Percentiles rank a stretch among this genome's conserved stretches.
These are phyloP conservation scores for Tulasnella sp. DNA, from an alignment of 768 basidiomycete species.

Conservation along the genomic window DNA sequence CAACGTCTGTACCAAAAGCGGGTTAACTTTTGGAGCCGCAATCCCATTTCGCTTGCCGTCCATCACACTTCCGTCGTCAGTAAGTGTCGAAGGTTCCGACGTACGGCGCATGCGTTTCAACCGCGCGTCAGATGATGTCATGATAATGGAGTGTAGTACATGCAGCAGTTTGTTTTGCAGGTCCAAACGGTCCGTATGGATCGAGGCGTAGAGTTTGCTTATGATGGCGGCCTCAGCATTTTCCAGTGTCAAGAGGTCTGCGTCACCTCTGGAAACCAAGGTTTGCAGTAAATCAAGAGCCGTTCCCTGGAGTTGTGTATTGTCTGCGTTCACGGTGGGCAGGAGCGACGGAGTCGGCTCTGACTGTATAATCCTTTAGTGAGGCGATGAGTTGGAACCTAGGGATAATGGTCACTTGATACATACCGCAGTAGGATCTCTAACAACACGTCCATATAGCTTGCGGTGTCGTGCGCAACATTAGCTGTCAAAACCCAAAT, in stretches of 20 bases:
- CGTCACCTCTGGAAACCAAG: slow-evolving; percentile 70
- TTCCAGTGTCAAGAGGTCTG: slow-evolving; percentile 49
- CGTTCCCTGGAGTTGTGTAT: slow-evolving; percentile 57
- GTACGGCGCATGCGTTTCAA: neutral
- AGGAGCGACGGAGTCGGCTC: slow-evolving; percentile 49
- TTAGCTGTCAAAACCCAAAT: slow-evolving; percentile 36
- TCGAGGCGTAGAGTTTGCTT: slow-evolving; percentile 59
- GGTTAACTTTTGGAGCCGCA: slow-evolving; percentile 43
- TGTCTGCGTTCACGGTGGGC: slow-evolving; percentile 48
- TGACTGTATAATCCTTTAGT: slow-evolving; percentile 58
- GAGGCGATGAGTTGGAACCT: slow-evolving; percentile 9
- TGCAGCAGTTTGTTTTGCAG: slow-evolving; percentile 90
- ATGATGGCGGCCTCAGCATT: slow-evolving; percentile 61
- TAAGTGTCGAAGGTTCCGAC: neutral
- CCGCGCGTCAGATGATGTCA: slow-evolving; percentile 37
- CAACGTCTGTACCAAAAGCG: slow-evolving; percentile 65
- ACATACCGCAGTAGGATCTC: slow-evolving; percentile 60
- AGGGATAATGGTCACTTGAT: slow-evolving; percentile 17
- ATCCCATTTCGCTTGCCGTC: neutral
- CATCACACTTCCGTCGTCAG: slow-evolving; percentile 5
- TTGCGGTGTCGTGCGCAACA: slow-evolving; percentile 27
- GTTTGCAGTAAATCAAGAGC: slow-evolving; percentile 75
- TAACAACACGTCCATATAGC: slow-evolving; percentile 67
- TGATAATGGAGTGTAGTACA: slow-evolving; percentile 76
- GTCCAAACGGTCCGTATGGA: slow-evolving; percentile 63